Evolutionary conservation across 1,139 yeast species (phyloP).

Genomic region (Suhomyces guaymorum): DNA sequence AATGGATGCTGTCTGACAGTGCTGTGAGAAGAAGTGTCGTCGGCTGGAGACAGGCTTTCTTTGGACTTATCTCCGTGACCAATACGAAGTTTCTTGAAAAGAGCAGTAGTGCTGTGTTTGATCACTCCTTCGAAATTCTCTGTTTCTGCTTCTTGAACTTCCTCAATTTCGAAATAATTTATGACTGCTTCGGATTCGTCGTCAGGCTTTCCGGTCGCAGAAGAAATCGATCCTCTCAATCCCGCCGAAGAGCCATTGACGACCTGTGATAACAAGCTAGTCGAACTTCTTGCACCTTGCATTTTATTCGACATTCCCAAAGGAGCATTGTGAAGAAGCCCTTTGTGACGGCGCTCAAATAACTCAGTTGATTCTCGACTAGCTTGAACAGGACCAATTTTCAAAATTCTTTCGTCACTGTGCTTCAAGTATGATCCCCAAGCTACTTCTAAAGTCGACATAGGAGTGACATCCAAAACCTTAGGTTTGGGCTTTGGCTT

Average conservation of each 20-base stretch:
- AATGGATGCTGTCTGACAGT: constrained; percentile 24
- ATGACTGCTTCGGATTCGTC: constrained; percentile 35
- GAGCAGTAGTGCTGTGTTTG: constrained; percentile 18
- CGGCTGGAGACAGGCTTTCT: constrained; percentile 4
- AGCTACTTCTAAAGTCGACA: constrained; percentile 62
- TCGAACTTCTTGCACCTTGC: constrained; percentile 19
- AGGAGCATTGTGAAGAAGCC: constrained; percentile 62
- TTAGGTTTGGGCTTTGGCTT: constrained; percentile 26
- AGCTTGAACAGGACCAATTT: constrained; percentile 56
- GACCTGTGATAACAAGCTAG: constrained; percentile 50
- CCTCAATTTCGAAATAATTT: constrained; percentile 28
- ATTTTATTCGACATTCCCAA: constrained; percentile 38
- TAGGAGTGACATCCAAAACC: constrained; percentile 51
- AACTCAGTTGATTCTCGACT: constrained; percentile 40
- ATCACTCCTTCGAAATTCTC: constrained; percentile 10
- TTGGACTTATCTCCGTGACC: constrained; percentile 22
- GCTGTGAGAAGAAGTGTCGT: constrained; percentile 6
- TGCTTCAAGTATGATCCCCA: constrained; percentile 64
- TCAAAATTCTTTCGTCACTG: constrained; percentile 69
- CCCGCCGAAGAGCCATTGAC: constrained; percentile 50
- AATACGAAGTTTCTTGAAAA: constrained; percentile 20
- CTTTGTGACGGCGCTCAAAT: constrained; percentile 59
- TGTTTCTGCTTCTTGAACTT: constrained; percentile 15
- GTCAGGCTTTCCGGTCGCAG: constrained; percentile 14
- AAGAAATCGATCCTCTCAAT: constrained; percentile 23